phyloP scores from a whole-genome alignment of 495 filamentous ascomycete genomes.

The Lophiotrema nucula region DNA sequence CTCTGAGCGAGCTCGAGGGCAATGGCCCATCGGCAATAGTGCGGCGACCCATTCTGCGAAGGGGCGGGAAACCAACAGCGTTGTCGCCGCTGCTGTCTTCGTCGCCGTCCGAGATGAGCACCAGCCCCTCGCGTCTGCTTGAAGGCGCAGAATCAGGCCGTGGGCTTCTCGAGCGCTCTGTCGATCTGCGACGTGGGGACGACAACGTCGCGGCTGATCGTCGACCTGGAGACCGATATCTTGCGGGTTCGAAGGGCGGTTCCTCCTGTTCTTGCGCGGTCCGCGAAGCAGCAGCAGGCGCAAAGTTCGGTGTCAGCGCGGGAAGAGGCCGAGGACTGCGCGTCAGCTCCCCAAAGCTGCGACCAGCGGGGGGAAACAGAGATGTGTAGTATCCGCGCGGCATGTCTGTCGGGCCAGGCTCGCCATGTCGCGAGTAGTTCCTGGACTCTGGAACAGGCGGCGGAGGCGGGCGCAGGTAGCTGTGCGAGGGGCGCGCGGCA shows the following conservation, averaged over 20 bases:
- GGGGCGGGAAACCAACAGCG: slow-evolving; percentile 34
- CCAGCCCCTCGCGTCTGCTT: not conserved
- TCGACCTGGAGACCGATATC: too few species aligned
- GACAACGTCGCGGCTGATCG: not conserved
- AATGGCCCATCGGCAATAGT: slow-evolving; percentile 34
- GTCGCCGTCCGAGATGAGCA: slow-evolving; percentile 11
- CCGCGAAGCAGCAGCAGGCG: slow-evolving; percentile 26
- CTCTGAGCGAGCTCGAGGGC: slow-evolving; percentile 26
- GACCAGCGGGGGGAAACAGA: not conserved
- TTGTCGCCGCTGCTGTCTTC: slow-evolving; percentile 21
- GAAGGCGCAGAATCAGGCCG: not conserved
- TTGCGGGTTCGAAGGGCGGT: too few species aligned
- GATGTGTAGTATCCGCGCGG: slow-evolving; percentile 1
- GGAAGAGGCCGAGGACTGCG: slow-evolving; percentile 9
- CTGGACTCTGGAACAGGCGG: slow-evolving; percentile 44
- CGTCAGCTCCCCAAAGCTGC: not conserved
- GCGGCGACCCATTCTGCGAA: slow-evolving; percentile 37
- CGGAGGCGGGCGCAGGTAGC: slow-evolving; percentile 25
- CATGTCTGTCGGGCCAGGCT: not conserved
- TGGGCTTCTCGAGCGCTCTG: not conserved
- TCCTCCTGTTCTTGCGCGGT: not conserved
- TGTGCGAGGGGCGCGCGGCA: slow-evolving; percentile 14
- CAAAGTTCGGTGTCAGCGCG: slow-evolving; percentile 31
- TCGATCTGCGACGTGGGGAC: not conserved
- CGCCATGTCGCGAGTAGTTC: slow-evolving; percentile 31